Conservation (phyloP, 148 eudicot genomes). For the Vaccinium myrtillus region DNA sequence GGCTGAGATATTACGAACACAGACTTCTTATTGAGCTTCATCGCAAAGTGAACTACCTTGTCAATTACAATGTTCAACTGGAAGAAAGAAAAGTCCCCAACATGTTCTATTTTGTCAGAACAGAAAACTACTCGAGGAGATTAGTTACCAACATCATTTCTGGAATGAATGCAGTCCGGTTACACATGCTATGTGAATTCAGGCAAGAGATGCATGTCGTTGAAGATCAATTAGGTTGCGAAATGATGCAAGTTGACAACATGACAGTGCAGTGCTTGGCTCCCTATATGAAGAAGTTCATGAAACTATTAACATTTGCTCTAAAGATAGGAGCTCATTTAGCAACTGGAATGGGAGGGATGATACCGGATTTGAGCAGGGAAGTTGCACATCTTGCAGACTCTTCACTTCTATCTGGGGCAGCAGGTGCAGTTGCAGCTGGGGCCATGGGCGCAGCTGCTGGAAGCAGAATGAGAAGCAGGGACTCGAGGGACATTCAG, state of each 20-base stretch:
- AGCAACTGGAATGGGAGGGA: slow-evolving; percentile 78
- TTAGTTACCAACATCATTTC: slow-evolving; percentile 70
- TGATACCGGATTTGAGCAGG: slow-evolving; percentile 86
- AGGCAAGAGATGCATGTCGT: slow-evolving; percentile 89
- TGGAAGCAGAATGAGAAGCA: slow-evolving; percentile 43
- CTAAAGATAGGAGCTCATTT: slow-evolving; percentile 90
- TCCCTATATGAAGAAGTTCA: slow-evolving; percentile 85
- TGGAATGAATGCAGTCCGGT: slow-evolving; percentile 78
- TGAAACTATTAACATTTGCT: slow-evolving; percentile 84
- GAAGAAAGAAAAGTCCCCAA: slow-evolving; percentile 95
- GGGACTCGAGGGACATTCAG: slow-evolving; percentile 55
- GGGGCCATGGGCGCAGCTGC: slow-evolving; percentile 52
- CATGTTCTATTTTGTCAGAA: slow-evolving; percentile 80
- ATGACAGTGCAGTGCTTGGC: slow-evolving; percentile 64
- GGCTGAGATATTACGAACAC: slow-evolving; percentile 87
- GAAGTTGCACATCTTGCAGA: slow-evolving; percentile 69
- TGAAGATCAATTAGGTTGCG: slow-evolving; percentile 88
- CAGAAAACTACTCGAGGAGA: slow-evolving; percentile 82
- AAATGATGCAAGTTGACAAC: slow-evolving; percentile 84
- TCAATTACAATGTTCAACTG: slow-evolving; percentile 72
- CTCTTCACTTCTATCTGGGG: slow-evolving; percentile 60
- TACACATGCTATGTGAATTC: slow-evolving; percentile 87
- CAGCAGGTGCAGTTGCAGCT: slow-evolving; percentile 68
- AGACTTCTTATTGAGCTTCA: slow-evolving; percentile 80
- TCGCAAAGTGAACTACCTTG: slow-evolving; percentile 72